Base-by-base conservation (phyloP, 164 flowering plant genomes). In the Dillenia turbinata region DNA sequence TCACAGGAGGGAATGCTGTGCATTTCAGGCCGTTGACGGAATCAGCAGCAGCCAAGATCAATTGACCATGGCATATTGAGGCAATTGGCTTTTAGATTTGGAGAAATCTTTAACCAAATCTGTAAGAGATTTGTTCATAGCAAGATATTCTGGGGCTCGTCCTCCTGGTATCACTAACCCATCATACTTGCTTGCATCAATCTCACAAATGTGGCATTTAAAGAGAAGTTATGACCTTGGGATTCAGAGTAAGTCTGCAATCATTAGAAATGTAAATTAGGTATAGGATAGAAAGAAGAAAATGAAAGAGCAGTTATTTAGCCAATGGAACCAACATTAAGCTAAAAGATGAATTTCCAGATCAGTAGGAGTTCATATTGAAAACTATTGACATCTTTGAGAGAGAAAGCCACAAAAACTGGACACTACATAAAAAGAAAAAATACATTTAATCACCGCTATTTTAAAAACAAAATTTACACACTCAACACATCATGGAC, bases 121-220 rank as follows among this genome's bases (percentile, higher is more conserved):
- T 13, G 79, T 17, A 51, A 95, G 92, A 64, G 89, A 81, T 64
- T 76, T 77, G 71, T 92, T 66, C 77, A 85, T 73, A 16, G 97
- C 87, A 56, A 91, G 97, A 75, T 95, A 95, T 66, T 95, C 99
- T 9, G 97, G 97, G 45, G 99, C 86, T 49, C 97, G 79, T 54
- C 97, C 99, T 60, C 97, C 99, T 9, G 97, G 97, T 52, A 95
- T 65, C n/a, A 89, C 52, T 70, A 95, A 64, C 9, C 97, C 99
- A 81, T 92, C 94, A 69, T 92, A 95, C 26, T 77, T 78, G 70
- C 63, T 75, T 57, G 76, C 77, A 10, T 92, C 86, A 49, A 85
- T 75, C 59, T 88, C 91, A 71, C 89, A 75, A 92, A 90, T 9
- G 94, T 81, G 10, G 97, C 99, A 81, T 90, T 92, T n/a, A 95